phyloP scores from a whole-genome alignment of 106 monocot species.

The Dendrobium catenatum region DNA sequence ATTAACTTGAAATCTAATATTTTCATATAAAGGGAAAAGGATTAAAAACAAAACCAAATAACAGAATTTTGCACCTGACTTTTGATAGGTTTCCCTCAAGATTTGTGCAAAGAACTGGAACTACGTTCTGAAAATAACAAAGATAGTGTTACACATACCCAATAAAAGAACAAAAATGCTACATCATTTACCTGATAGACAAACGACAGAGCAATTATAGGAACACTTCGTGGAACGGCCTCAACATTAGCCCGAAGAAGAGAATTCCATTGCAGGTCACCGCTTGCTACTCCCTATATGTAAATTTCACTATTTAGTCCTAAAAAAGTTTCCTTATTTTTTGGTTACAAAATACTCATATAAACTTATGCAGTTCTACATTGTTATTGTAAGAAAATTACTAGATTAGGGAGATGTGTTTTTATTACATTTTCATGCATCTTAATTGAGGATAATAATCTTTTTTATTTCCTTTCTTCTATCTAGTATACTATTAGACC shows the following conservation, averaged over 20 bases:
- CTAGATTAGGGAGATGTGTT: too few relatives aligned
- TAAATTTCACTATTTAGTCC: not conserved
- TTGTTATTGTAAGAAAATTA: too few relatives aligned
- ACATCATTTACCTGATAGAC: slow-evolving; percentile 73
- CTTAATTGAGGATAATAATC: too few relatives aligned
- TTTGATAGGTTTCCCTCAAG: slow-evolving; percentile 83
- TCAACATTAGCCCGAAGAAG: slow-evolving; percentile 64
- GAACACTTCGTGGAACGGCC: slow-evolving; percentile 79
- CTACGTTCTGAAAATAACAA: slow-evolving; percentile 71
- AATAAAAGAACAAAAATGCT: not conserved
- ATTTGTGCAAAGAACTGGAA: slow-evolving; percentile 87
- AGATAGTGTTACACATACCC: not conserved
- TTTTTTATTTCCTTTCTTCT: too few relatives aligned
- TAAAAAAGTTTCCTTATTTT: not conserved
- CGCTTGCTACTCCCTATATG: slow-evolving; percentile 60
- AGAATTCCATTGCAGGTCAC: slow-evolving; percentile 58
- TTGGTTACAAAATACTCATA: not conserved
- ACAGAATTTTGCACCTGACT: slow-evolving; percentile 56
- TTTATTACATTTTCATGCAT: too few relatives aligned
- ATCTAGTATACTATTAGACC: too few relatives aligned
- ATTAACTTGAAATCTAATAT: not conserved
- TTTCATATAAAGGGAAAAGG: not conserved
- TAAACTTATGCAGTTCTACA: not conserved
- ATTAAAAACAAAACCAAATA: not conserved
- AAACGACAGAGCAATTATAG: slow-evolving; percentile 80